Evolutionary conservation across 202 grass and related monocot genomes (phyloP), one percentile per base, ranked within the genome.

Genomic region (Carex arenaria): DNA sequence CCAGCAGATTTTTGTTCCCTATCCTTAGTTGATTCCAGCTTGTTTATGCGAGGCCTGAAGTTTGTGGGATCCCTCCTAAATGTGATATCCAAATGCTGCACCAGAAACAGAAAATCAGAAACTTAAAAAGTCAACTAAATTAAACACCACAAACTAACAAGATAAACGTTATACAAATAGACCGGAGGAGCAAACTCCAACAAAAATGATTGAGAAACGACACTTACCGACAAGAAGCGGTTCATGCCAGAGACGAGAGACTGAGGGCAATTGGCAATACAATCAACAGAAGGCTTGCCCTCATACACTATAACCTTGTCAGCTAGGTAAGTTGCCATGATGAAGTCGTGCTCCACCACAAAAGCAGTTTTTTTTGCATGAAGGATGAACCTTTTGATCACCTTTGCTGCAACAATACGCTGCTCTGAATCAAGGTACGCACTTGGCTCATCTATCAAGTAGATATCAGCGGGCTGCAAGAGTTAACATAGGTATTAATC

Each of bases 231-330:
- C 63, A 98, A 86, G 64, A 98, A 98, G 32, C 87, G 89, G 61
- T 98, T 98, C 95, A 98, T 98, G 57, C 95, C 95, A 81, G 95
- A 94, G 62, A 98, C 95, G 80, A 98, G 88, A 28, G 92, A 93
- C 78, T 98, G 95, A 5, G 95, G 95, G 71, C 89, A 79, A 82
- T 95, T 95, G 68, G 95, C 95, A 31, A 14, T 78, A 87, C 95
- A 98, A 79, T 98, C 89, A 61, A 98, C 67, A 87, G 95, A 98
- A 82, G 95, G 80, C 9, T 54, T 85, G n/a, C 95, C 95, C 90
- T 98, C 95, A 18, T 91, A 98, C 70, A 98, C 95, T 70, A 98
- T 98, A 84, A 98, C 95, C 87, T 98, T 98, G 79, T 98, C 95
- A 23, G 92, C 95, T 57, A 98, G 86, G 84, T 98, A 98, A 28